Conservation (phyloP, 2,329 filamentous ascomycete species). For the Aspergillus sp. region DNA sequence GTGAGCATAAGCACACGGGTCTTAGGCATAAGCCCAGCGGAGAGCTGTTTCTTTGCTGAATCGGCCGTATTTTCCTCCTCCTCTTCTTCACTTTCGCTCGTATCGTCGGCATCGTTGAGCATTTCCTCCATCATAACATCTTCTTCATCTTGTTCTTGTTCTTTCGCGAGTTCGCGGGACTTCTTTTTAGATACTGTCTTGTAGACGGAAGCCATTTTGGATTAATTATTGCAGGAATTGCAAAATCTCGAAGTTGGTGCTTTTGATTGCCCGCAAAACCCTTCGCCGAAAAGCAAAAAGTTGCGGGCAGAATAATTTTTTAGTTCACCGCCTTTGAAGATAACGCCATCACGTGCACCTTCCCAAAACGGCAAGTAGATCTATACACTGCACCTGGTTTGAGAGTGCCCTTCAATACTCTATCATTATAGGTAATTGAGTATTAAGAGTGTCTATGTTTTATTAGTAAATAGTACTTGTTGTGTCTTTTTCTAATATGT, state of each 20-base stretch:
- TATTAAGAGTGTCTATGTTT: not conserved
- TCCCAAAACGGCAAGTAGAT: not conserved
- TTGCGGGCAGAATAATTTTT: slow-evolving; percentile 40
- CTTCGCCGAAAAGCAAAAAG: slow-evolving; percentile 27
- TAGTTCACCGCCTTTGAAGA: slow-evolving; percentile 26
- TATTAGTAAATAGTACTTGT: too few species aligned
- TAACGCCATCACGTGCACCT: slow-evolving; percentile 22
- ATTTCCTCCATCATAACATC: slow-evolving; percentile 41
- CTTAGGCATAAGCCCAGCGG: slow-evolving; percentile 43
- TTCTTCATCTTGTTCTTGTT: slow-evolving; percentile 50
- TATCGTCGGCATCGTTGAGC: slow-evolving; percentile 37
- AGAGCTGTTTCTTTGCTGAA: slow-evolving; percentile 33
- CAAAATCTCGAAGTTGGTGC: slow-evolving; percentile 10
- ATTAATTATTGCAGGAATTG: slow-evolving; percentile 13
- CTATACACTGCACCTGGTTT: not conserved
- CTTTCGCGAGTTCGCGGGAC: slow-evolving; percentile 48
- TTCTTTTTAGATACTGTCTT: slow-evolving; percentile 67
- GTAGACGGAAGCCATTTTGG: slow-evolving; percentile 69
- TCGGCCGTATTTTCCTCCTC: slow-evolving; percentile 29
- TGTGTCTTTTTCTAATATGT: too few species aligned
- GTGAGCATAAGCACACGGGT: slow-evolving; percentile 81
- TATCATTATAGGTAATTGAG: not conserved
- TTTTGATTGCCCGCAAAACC: slow-evolving; percentile 18
- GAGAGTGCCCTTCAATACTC: not conserved
- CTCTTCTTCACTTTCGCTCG: slow-evolving; percentile 40